These are phyloP conservation scores for Phialophora verrucosa DNA, from an alignment of 2,329 filamentous ascomycete species.

Conservation along the genomic window DNA sequence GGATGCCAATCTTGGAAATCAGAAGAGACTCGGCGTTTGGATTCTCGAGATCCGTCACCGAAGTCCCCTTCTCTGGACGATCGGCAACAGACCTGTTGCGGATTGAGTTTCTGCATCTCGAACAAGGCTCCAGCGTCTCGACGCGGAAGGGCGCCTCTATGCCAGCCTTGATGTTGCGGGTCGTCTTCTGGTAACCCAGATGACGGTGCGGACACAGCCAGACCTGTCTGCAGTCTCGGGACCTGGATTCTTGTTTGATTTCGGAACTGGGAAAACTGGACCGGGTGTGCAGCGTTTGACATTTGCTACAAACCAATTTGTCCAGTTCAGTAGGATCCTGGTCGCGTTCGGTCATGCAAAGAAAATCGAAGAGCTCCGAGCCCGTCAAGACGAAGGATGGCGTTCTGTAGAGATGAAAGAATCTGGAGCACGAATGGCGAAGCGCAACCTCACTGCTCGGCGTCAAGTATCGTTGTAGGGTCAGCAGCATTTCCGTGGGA, in stretches of 20 bases:
- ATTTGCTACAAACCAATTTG: conserved; percentile 37
- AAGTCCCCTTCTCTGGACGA: conserved; percentile 39
- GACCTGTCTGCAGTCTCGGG: conserved; percentile 38
- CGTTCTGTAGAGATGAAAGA: conserved; percentile 37
- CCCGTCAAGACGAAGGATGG: conserved; percentile 38
- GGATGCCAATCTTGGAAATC: conserved; percentile 39
- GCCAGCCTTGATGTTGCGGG: conserved; percentile 37
- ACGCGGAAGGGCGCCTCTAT: conserved; percentile 38
- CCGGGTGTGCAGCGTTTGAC: conserved; percentile 35
- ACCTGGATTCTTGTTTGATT: conserved; percentile 27
- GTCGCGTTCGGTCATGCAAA: conserved; percentile 40
- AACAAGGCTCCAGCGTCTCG: conserved; percentile 37
- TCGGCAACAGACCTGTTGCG: conserved; percentile 38
- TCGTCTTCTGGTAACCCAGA: conserved; percentile 36
- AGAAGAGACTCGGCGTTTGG: conserved; percentile 36
- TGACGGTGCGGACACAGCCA: conserved; percentile 40
- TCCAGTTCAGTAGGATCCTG: conserved; percentile 37
- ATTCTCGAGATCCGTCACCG: conserved; percentile 35
- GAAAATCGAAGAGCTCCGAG: conserved; percentile 38
- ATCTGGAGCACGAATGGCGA: conserved; percentile 38
- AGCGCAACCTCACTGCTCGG: conserved; percentile 37
- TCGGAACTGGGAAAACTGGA: conserved; percentile 37
- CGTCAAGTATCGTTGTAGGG: conserved; percentile 35
- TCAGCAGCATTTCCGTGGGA: conserved; percentile 38
- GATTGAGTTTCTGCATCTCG: conserved; percentile 38